Percentiles rank a stretch among this genome's conserved stretches.
Evolutionary conservation across 352 stramenopile species (phyloP).

Genomic region (Globisporangium alternatum): DNA sequence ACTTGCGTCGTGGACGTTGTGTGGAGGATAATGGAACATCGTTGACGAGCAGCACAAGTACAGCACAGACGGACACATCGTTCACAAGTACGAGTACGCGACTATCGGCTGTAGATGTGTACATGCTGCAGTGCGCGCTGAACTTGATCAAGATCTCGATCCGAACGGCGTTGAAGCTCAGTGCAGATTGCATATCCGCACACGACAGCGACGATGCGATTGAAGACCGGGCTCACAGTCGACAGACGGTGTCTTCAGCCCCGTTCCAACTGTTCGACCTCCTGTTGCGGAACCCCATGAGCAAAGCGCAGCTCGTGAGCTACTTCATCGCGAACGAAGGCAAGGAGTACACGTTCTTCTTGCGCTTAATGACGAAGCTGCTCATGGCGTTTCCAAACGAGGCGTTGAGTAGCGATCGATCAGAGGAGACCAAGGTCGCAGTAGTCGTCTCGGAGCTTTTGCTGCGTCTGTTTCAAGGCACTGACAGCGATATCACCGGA

Average conservation of each 20-base stretch:
- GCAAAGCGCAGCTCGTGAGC: conserved; percentile 42
- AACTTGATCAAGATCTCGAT: conserved; percentile 56
- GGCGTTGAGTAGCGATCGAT: conserved; percentile 16
- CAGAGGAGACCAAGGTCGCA: conserved; percentile 27
- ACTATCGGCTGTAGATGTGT: conserved; percentile 30
- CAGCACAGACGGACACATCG: background rate
- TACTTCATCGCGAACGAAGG: conserved; percentile 60
- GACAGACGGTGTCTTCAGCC: conserved; percentile 33
- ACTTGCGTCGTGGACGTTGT: conserved; percentile 15
- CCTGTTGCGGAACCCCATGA: conserved; percentile 47
- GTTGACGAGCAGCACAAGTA: conserved; percentile 9
- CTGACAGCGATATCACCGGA: conserved; percentile 27
- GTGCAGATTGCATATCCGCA: conserved; percentile 55
- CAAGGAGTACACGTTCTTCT: conserved; percentile 68
- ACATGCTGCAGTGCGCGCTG: conserved; percentile 59
- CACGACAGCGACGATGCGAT: conserved; percentile 25
- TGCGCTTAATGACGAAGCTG: conserved; percentile 64
- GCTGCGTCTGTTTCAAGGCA: conserved; percentile 42
- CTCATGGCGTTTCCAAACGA: conserved; percentile 50
- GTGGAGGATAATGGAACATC: background rate
- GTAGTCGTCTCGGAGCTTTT: conserved; percentile 43
- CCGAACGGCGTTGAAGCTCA: conserved; percentile 63
- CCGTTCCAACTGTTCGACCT: conserved; percentile 51
- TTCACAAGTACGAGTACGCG: background rate
- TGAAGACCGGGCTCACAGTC: conserved; percentile 16